A percentile compares a stretch with the other conserved stretches of the same genome.
These are phyloP conservation scores for Populus hybrid DNA, from an alignment of 441 rosid genomes.

Conservation along the genomic window DNA sequence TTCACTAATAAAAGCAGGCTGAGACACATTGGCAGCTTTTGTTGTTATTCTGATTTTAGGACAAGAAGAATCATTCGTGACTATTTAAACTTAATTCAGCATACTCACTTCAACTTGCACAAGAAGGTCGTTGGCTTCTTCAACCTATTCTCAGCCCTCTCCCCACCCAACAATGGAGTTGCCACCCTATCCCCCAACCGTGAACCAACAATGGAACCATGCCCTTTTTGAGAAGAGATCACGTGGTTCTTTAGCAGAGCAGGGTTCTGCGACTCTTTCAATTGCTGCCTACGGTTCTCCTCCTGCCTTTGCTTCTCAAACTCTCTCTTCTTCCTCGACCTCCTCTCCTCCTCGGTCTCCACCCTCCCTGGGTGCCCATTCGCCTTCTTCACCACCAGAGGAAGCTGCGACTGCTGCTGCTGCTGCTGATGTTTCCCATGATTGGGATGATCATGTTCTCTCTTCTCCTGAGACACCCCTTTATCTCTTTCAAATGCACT, in stretches of 20 bases:
- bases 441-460: constrained; percentile 46
- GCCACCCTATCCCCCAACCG: constrained; percentile 81
- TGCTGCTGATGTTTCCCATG: constrained; percentile 35
- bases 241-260: constrained; percentile 55
- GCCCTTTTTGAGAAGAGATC: constrained; percentile 61
- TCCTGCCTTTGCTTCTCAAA: constrained; percentile 79
- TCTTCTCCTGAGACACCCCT: constrained; percentile 36
- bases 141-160: constrained; percentile 84
- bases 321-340: constrained; percentile 86
- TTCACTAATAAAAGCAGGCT: neutral
- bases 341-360: constrained; percentile 94
- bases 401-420: constrained; percentile 40
- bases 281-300: constrained; percentile 62
- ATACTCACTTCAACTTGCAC: constrained; percentile 96
- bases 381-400: constrained; percentile 42
- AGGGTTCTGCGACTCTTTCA: constrained; percentile 58
- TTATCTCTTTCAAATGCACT: constrained; percentile 33
- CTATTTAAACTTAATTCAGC: constrained; percentile 8
- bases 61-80: neutral
- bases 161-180: constrained; percentile 64
- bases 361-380: constrained; percentile 50
- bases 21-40: neutral
- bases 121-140: constrained; percentile 96
- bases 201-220: constrained; percentile 65
- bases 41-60: neutral